Evolutionary conservation across 2,329 filamentous ascomycete species (phyloP), one percentile per base, ranked within the genome.

Genomic region (Escovopsis sp.): DNA sequence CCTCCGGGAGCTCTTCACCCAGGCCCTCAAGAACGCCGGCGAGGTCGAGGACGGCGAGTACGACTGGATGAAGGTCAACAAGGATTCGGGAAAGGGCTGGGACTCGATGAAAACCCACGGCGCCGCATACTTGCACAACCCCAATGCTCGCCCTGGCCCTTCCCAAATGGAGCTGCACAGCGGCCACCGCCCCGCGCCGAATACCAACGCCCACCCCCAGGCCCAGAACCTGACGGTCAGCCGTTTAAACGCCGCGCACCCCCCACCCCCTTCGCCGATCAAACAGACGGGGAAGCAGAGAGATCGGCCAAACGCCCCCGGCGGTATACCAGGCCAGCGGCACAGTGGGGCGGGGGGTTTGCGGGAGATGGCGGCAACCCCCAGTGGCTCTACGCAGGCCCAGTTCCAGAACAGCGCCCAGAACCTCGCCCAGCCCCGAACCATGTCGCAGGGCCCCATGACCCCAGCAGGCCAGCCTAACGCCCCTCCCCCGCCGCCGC

Each of bases 21-120:
- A 94, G 64, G 86, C 89, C 15, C 74, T 96, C 49, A 94, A 95
- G 74, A 89, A 87, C 60, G 83, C 84, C 2, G 88, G 88, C 43
- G 88, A 94, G 54, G 81, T 95, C 8, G 91, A 96, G 60, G 91
- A 98, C 63, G 91, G 91, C 57, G 89, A 96, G 62, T 98, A 96
- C 63, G 91, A 98, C 67, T 98, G 91, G 91, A 94, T 96, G 86
- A 95, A 94, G 73, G 72, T 94, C 53, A 91, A 86, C 69, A 79
- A 78, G 62, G 71, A 74, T 57, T 68, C 72, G 55, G 85, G 87
- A 65, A 91, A 94, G 66, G 87, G 87, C 48, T 94, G 85, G 85
- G 86, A 94, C 65, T 58, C 59, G 43, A 62, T 56, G 53, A 84
- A 85, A 62, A 81, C 83, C 54, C 81, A 84, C 61, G 64, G 65